phyloP scores from a whole-genome alignment of 768 basidiomycete species.

The Russula olivacea region DNA sequence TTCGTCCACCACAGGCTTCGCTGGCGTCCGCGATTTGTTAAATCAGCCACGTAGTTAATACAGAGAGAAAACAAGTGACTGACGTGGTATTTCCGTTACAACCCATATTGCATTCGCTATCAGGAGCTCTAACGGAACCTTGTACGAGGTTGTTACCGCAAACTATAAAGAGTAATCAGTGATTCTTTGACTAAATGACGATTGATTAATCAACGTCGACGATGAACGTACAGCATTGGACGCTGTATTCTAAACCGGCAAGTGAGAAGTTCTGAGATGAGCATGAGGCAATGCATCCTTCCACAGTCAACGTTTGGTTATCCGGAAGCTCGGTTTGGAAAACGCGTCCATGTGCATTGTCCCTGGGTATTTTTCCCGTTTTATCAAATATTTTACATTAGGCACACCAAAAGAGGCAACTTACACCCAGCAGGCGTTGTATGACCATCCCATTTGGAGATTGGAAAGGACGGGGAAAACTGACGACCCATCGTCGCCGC shows the following conservation, averaged over 20 bases:
- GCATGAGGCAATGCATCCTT: conserved; percentile 60
- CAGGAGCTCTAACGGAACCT: conserved; percentile 48
- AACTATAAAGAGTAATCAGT: conserved; percentile 36
- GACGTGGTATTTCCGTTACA: conserved; percentile 67
- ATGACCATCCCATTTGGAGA: conserved; percentile 22
- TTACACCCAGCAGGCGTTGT: conserved; percentile 46
- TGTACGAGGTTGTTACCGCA: conserved; percentile 64
- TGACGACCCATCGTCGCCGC: conserved; percentile 4
- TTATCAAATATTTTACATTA: not conserved
- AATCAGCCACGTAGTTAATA: not conserved
- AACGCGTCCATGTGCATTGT: conserved; percentile 62
- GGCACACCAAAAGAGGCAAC: conserved; percentile 5
- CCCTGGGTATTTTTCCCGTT: conserved; percentile 29
- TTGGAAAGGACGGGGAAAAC: conserved; percentile 16
- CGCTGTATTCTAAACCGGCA: conserved; percentile 63
- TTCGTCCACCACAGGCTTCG: conserved; percentile 67
- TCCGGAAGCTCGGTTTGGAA: conserved; percentile 41
- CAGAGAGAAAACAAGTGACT: conserved; percentile 25
- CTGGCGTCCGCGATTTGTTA: conserved; percentile 32
- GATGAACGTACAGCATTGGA: conserved; percentile 42
- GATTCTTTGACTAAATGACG: not conserved
- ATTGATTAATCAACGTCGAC: not conserved
- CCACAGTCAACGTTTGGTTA: conserved; percentile 44
- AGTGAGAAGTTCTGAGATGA: conserved; percentile 49
- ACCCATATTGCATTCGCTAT: conserved; percentile 60